Base-by-base conservation (phyloP, 1,139 yeast genomes). In the Meyerozyma athensensis region DNA sequence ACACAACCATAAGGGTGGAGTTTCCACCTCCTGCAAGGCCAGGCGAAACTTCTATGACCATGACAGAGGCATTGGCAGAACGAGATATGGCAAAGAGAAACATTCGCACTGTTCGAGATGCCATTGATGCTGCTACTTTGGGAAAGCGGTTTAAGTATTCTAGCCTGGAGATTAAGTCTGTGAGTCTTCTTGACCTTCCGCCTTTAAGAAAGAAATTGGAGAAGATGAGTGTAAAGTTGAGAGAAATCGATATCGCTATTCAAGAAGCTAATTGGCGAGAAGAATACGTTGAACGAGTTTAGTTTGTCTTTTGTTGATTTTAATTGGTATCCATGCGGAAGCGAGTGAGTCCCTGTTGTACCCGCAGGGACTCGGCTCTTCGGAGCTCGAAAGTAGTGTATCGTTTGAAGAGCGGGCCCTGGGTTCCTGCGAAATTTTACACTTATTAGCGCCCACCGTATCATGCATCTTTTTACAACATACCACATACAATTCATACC, bases 51-150 rank as follows among this genome's bases (percentile, higher is more conserved):
- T 32, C 34, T 7, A 43, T 39, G 35, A 38, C 46, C 3, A 37
- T 49, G 40, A 38, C 48, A 9, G 48, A 49, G 33, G 50, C 50
- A n/a, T 39, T 49, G 24, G 37, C 41, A 10, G 48, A 45, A 23
- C 36, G 52, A 35, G 52, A 48, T 7, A 32, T 42, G 17, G 26
- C 44, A 14, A 41, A 32, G 32, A 43, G 43, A 18, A 36, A 43
- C 12, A 36, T 45, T 3, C 39, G 38, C 7, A 10, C 36, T 21
- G 13, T 38, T 3, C 37, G 42, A 21, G 20, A 16, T 10, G 26
- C 39, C 5, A 26, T 41, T 7, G 12, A 26, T 8, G 36, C 34
- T 10, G 45, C 44, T 17, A 41, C 34, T 21, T 37, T 43, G 4
- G 26, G 41, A 8, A 26, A 28, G 10, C 37, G 42, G 7, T 39